Conservation (phyloP, 2,329 filamentous ascomycete species). For the Hypoxylon sp. region DNA sequence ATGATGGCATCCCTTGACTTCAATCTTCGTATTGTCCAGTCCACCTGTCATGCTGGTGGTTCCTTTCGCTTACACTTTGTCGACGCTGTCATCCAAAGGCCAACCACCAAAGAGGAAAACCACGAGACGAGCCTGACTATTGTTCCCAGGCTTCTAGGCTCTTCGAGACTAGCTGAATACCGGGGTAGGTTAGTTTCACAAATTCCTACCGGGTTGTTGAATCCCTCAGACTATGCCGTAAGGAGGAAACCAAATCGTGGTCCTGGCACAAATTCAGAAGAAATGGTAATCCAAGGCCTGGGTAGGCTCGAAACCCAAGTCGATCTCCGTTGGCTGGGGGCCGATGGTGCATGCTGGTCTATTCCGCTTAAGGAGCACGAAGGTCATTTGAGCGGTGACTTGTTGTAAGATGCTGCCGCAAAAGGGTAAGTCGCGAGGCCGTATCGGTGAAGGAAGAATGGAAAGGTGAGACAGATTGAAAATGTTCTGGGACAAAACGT, state of each 20-base stretch:
- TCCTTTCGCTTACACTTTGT: conserved; percentile 4
- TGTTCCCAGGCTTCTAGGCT: conserved; percentile 17
- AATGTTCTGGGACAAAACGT: conserved; percentile 47
- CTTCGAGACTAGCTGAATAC: conserved; percentile 27
- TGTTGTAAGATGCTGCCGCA: conserved; percentile 32
- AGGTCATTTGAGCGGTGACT: conserved; percentile 28
- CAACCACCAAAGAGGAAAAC: conserved; percentile 1
- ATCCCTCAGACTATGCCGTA: conserved; percentile 37
- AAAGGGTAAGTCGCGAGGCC: conserved; percentile 31
- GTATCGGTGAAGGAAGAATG: conserved; percentile 31
- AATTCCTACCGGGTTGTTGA: conserved; percentile 20
- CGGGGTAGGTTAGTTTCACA: conserved; percentile 22
- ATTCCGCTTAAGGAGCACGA: conserved; percentile 34
- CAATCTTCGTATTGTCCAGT: conserved; percentile 15
- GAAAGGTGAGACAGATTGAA: conserved; percentile 43
- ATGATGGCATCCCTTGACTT: conserved; percentile 25
- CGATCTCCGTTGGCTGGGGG: conserved; percentile 20
- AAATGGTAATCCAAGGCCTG: conserved; percentile 25
- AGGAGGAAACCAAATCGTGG: conserved; percentile 29
- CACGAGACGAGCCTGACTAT: conserved; percentile 11
- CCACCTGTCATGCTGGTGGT: conserved; percentile 5
- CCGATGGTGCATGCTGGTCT: conserved; percentile 29
- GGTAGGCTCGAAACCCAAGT: conserved; percentile 17
- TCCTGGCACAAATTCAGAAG: conserved; percentile 30
- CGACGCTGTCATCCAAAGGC: conserved; percentile 7